Conservation (phyloP, 2,329 filamentous ascomycete species). For the Davidsoniella eucalypti region DNA sequence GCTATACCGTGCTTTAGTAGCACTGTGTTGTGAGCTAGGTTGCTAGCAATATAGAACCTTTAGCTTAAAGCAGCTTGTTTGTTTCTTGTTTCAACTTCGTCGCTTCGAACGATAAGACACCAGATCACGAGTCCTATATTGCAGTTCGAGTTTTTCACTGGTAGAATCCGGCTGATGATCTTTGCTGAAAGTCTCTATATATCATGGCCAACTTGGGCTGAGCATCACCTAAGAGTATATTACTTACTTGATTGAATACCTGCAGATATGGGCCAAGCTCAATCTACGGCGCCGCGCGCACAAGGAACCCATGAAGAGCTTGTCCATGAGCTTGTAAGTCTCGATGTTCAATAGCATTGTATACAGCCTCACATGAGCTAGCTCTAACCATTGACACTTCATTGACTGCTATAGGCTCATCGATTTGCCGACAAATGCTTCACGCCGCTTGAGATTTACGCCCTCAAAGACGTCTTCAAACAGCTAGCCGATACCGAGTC, state of each 20-base stretch:
- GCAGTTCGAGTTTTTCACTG: too few relatives aligned
- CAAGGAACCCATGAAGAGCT: constrained; percentile 4
- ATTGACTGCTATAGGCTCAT: constrained; percentile 28
- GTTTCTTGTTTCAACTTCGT: too few relatives aligned
- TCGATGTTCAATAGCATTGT: background rate
- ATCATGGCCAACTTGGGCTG: too few relatives aligned
- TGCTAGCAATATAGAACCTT: too few relatives aligned
- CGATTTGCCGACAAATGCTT: constrained; percentile 56
- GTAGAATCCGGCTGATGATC: too few relatives aligned
- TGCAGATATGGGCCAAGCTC: constrained; percentile 4
- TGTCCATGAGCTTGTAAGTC: constrained; percentile 3
- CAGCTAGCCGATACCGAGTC: constrained; percentile 49
- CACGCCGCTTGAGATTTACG: constrained; percentile 55
- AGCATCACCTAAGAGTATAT: too few relatives aligned
- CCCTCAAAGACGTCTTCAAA: constrained; percentile 56
- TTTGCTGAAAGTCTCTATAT: too few relatives aligned
- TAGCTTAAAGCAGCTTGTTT: too few relatives aligned
- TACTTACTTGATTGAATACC: background rate
- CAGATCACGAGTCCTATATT: too few relatives aligned
- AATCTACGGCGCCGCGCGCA: background rate
- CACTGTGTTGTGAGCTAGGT: too few relatives aligned
- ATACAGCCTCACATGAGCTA: background rate
- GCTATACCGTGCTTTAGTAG: too few relatives aligned
- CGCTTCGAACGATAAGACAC: too few relatives aligned
- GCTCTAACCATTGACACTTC: background rate